Percentiles rank a stretch among this genome's conserved stretches.
These are phyloP conservation scores for Leccinum fibrillosum DNA, from an alignment of 768 basidiomycete genomes.

Conservation along the genomic window DNA sequence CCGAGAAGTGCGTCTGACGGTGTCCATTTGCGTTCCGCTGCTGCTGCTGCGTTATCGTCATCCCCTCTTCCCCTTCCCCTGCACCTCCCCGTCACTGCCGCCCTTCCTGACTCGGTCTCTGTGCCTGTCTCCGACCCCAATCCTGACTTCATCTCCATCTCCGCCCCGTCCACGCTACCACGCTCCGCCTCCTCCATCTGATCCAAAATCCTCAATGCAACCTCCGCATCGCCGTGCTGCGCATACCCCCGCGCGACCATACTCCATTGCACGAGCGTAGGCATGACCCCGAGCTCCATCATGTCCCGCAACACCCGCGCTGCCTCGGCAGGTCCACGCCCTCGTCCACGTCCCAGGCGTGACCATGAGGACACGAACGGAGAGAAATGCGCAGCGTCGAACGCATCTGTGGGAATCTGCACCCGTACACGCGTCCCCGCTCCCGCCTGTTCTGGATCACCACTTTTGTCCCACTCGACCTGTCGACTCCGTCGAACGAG, in stretches of 20 bases:
- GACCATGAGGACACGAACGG: constrained; percentile 49
- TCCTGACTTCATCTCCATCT: background rate
- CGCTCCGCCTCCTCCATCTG: too few relatives aligned
- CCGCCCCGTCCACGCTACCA: background rate
- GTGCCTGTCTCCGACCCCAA: background rate
- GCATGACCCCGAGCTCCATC: constrained; percentile 10
- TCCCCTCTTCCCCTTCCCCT: background rate
- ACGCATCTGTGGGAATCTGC: constrained; percentile 25
- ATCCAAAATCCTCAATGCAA: too few relatives aligned
- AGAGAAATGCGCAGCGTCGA: constrained; percentile 44
- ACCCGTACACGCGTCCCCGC: background rate
- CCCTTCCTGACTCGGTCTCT: background rate
- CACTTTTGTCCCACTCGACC: background rate
- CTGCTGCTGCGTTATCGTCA: too few relatives aligned
- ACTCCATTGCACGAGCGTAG: too few relatives aligned
- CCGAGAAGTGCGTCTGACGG: constrained; percentile 20
- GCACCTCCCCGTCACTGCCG: background rate
- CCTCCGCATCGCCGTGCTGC: too few relatives aligned
- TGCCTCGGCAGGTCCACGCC: constrained; percentile 29
- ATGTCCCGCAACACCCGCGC: constrained; percentile 51
- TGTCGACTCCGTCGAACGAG: background rate
- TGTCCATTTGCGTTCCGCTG: too few relatives aligned
- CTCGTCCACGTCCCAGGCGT: background rate
- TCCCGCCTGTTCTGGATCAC: background rate
- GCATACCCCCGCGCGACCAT: too few relatives aligned